Base-by-base conservation (phyloP, 768 basidiomycete species). In the Nidula microcarpa region DNA sequence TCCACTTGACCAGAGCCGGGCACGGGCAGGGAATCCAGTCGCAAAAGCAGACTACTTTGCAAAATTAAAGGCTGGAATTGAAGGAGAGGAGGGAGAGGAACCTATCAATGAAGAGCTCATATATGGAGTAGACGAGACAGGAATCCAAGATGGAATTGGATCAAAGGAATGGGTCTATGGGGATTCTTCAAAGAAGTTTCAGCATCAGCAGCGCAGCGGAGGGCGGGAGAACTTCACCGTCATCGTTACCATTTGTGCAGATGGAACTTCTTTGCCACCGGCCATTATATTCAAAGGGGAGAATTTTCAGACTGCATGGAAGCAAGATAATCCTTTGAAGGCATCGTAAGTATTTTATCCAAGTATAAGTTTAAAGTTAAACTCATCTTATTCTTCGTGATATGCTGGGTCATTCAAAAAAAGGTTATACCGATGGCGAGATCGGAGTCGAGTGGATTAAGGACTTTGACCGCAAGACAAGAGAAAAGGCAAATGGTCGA, bases 241-340 rank as follows among this genome's bases (percentile, higher is more conserved):
- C 9, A 60, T 80, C 46, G 65, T 70, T 0, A 74, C 72, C 3
- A 77, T 79, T 14, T 74, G 75, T 58, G 70, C 69, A 0, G 68
- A 75, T 62, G 69, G 72, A 1, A 61, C 61, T 6, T 14, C 60
- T 0, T 39, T 62, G 8, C 48, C 59, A 34, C 72, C 71, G 3
- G 49, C 64, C 14, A 60, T 72, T 1, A 70, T 74, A 37, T 72
- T 62, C 53, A 69, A 69, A 51, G 71, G 71, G 4, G 50, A 66
- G 48, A 56, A 47, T 5, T 68, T 60, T 52, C 63, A 61, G 37
- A 52, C 54, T 11, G 56, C 55, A 30, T 73, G 68, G 71, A 55
- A 52, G 6, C 57, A 66, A 43, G 49, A 68, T 36, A 68, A 68
- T 54, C 60, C 64, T 14, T 6, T 59, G 1, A 60, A 64, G 11